phyloP scores from a whole-genome alignment of 228 moss, liverwort and hornwort genomes.

The Sphagnum fallax region DNA sequence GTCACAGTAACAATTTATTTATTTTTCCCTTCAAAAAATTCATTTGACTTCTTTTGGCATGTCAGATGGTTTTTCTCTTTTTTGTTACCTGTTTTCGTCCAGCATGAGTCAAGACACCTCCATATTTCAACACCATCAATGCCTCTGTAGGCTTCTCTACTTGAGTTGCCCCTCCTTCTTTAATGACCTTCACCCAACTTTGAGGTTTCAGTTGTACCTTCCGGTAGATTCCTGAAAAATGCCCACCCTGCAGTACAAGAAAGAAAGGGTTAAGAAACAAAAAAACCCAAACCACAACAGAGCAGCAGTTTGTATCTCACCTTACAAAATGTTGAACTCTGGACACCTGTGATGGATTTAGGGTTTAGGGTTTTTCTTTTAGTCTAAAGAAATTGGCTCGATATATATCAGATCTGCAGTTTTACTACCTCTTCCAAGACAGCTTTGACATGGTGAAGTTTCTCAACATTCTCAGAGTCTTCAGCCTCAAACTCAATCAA shows the following conservation, averaged over 20 bases:
- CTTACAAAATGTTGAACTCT: no score
- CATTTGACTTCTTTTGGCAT: no score
- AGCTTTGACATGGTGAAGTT: slow-evolving; percentile 96
- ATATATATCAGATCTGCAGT: no score
- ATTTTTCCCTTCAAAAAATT: no score
- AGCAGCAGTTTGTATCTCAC: no score
- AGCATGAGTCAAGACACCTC: slow-evolving; percentile 97
- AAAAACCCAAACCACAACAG: no score
- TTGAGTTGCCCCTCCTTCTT: slow-evolving; percentile 77
- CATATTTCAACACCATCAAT: slow-evolving; percentile 94
- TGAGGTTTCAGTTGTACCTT: slow-evolving; percentile 98
- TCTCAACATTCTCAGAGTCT: slow-evolving; percentile 91
- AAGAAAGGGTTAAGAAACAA: no score
- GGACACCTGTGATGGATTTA: no score
- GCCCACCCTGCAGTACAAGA: slow-evolving; percentile 58
- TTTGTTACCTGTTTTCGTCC: slow-evolving; percentile 82
- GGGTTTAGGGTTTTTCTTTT: no score
- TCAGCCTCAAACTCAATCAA: slow-evolving; percentile 48
- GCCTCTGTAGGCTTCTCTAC: slow-evolving; percentile 89
- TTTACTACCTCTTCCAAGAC: slow-evolving; percentile 83
- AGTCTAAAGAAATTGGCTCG: no score
- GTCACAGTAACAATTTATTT: no score
- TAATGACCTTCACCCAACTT: slow-evolving; percentile 80
- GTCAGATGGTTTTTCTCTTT: no score
- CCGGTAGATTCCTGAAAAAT: slow-evolving; percentile 96